Conservation (phyloP, 1,139 yeast species). For the Sugiyamaella grinbergsii region DNA sequence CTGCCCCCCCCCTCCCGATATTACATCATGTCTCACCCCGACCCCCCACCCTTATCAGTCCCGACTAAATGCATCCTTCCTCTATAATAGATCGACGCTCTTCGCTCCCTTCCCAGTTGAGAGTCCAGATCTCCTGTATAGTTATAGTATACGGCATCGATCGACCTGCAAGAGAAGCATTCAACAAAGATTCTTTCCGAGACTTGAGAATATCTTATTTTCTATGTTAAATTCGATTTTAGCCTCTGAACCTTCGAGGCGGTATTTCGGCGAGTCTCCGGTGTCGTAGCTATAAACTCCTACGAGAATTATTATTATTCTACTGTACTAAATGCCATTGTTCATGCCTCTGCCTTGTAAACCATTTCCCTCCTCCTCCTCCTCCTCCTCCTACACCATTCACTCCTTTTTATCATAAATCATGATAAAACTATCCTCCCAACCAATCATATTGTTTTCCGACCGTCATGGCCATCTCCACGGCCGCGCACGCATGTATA, state of each 20-base stretch:
- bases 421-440: no score
- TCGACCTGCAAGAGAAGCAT: conserved; percentile 10
- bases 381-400: not conserved
- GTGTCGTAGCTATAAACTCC: no score
- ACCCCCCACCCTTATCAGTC: no score
- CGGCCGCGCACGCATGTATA: conserved; percentile 8
- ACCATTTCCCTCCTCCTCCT: not conserved
- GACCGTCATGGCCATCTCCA: not conserved
- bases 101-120: not conserved
- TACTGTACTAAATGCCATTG: no score
- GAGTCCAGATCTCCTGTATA: conserved; percentile 1
- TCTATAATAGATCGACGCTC: not conserved
- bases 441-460: not conserved
- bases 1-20: not conserved
- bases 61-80: no score
- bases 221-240: no score
- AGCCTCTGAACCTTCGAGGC: no score
- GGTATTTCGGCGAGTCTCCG: no score
- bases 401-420: not conserved
- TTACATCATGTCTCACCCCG: not conserved
- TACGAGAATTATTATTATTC: no score
- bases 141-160: conserved; percentile 17
- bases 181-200: conserved; percentile 4
- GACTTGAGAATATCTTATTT: no score
- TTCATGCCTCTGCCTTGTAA: not conserved